These are phyloP conservation scores for Geosmithia flava DNA, from an alignment of 2,329 filamentous ascomycete genomes.

Conservation along the genomic window DNA sequence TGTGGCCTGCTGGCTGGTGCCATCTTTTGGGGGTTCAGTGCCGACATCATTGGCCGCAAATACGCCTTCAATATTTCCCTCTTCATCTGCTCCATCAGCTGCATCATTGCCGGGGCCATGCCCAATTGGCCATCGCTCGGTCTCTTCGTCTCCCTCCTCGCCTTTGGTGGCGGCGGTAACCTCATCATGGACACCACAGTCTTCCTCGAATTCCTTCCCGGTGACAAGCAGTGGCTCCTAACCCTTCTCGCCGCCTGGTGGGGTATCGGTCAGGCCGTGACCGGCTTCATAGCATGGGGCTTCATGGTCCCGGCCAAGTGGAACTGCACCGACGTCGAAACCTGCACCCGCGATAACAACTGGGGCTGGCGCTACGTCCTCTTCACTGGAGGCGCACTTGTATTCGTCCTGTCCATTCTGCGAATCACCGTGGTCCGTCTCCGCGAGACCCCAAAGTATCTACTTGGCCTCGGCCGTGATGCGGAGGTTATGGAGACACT, in stretches of 20 bases:
- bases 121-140: slow-evolving; percentile 56
- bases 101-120: slow-evolving; percentile 51
- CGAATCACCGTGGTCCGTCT: slow-evolving; percentile 32
- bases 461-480: slow-evolving; percentile 31
- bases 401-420: slow-evolving; percentile 28
- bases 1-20: slow-evolving; percentile 42
- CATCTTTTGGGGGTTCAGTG: slow-evolving; percentile 56
- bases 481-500: slow-evolving; percentile 35
- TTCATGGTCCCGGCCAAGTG: slow-evolving; percentile 35
- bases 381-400: slow-evolving; percentile 30
- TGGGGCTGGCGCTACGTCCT: slow-evolving; percentile 37
- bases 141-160: slow-evolving; percentile 48
- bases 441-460: slow-evolving; percentile 35
- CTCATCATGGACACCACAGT: slow-evolving; percentile 38
- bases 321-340: slow-evolving; percentile 22
- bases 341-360: slow-evolving; percentile 34
- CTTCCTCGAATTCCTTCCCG: slow-evolving; percentile 37
- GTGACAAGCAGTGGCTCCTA: slow-evolving; percentile 33
- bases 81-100: slow-evolving; percentile 44
- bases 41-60: slow-evolving; percentile 55
- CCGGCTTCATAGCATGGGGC: slow-evolving; percentile 30
- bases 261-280: slow-evolving; percentile 37
- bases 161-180: slow-evolving; percentile 46
- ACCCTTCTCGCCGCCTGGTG: slow-evolving; percentile 33
- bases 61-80: slow-evolving; percentile 58